A percentile compares a stretch with the other conserved stretches of the same genome.
Evolutionary conservation across 331 rosid genomes (phyloP).

Genomic region (Spiraea crenata): DNA sequence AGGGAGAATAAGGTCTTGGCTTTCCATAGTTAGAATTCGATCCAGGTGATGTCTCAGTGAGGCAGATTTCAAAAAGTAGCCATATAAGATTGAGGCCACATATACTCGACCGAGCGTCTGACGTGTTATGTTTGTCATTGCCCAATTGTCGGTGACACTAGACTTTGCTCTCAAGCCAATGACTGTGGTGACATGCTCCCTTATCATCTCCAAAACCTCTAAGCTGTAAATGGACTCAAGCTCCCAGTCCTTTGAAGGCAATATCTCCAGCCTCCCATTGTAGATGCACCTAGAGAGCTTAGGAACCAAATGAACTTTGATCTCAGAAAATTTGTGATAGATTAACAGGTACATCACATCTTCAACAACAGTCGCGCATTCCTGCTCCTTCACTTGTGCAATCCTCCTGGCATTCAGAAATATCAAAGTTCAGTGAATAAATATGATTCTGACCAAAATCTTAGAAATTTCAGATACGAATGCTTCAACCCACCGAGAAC

Average conservation of each 20-base stretch:
- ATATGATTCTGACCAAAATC: conserved; percentile 17
- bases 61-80: conserved; percentile 89
- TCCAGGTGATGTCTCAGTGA: conserved; percentile 71
- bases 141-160: conserved; percentile 85
- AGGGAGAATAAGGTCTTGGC: conserved; percentile 43
- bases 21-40: conserved; percentile 40
- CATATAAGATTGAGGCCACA: conserved; percentile 77
- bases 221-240: conserved; percentile 73
- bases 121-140: conserved; percentile 57
- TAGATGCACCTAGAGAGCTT: conserved; percentile 77
- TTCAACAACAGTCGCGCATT: conserved; percentile 71
- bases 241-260: conserved; percentile 91
- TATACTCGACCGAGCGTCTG: conserved; percentile 57
- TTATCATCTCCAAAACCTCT: conserved; percentile 77
- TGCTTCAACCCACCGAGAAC: conserved; percentile 22
- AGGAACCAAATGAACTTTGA: conserved; percentile 80
- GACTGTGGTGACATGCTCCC: conserved; percentile 68
- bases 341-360: conserved; percentile 84
- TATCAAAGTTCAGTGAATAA: conserved; percentile 24
- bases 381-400: conserved; percentile 80
- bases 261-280: conserved; percentile 83
- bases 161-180: conserved; percentile 83
- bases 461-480: conserved; percentile 15
- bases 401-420: conserved; percentile 74
- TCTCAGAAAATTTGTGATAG: conserved; percentile 78